Conservation (phyloP, 129 eudicot genomes). For the Ambrosia artemisiifolia region DNA sequence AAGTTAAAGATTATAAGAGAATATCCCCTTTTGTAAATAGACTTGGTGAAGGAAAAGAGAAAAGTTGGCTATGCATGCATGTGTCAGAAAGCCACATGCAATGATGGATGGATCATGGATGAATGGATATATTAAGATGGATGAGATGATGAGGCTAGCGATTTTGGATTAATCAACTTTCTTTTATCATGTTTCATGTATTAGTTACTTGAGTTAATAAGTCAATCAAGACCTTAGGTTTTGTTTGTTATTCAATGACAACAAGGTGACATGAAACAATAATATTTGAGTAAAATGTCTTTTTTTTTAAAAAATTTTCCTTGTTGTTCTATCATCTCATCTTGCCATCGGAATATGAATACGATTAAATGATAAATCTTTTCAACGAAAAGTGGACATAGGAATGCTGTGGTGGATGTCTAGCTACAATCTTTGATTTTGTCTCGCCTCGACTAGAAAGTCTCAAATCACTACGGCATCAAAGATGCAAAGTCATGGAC, state of each 20-base stretch:
- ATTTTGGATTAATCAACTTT: background rate
- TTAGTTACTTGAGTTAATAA: background rate
- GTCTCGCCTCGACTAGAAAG: background rate
- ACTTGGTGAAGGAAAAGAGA: slow-evolving; percentile 17
- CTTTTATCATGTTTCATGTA: background rate
- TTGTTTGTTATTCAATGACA: background rate
- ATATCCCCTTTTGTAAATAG: slow-evolving; percentile 38
- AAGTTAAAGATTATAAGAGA: slow-evolving; percentile 10
- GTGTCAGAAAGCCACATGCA: slow-evolving; percentile 35
- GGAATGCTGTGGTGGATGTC: background rate
- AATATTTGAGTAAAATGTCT: background rate
- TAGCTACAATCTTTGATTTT: background rate
- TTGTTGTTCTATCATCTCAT: background rate
- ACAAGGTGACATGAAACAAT: slow-evolving; percentile 1
- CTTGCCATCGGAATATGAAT: background rate
- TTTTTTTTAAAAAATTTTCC: too few relatives aligned
- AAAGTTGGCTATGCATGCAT: slow-evolving; percentile 28
- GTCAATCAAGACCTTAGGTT: background rate
- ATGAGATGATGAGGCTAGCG: slow-evolving; percentile 1
- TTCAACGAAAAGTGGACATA: background rate
- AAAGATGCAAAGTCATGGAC: too few relatives aligned
- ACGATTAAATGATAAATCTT: background rate
- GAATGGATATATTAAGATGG: slow-evolving; percentile 1
- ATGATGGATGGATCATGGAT: slow-evolving; percentile 18
- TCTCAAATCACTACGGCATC: background rate